Percentiles rank a stretch among this genome's conserved stretches.
Conservation (phyloP, 2,329 filamentous ascomycete species). For the Leptographium lundbergii region DNA sequence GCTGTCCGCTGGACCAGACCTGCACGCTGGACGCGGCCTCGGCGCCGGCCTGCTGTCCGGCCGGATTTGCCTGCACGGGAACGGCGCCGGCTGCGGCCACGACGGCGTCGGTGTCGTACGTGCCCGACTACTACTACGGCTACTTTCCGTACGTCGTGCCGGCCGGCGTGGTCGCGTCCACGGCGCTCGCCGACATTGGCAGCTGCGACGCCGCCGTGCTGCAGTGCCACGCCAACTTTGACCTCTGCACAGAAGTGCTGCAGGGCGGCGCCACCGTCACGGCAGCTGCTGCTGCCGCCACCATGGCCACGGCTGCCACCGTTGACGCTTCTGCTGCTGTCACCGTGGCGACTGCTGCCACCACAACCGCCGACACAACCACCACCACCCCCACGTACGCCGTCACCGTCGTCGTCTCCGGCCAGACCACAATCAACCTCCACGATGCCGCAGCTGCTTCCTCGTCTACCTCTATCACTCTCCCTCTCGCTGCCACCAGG, state of each 20-base stretch:
- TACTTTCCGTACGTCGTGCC: slow-evolving; percentile 42
- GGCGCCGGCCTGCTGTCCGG: slow-evolving; percentile 41
- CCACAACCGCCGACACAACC: background rate
- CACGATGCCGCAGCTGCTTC: background rate
- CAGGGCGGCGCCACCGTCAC: slow-evolving; percentile 13
- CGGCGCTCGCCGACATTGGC: slow-evolving; percentile 35
- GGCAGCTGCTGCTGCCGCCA: background rate
- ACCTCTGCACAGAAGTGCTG: slow-evolving; percentile 38
- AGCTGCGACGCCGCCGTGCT: slow-evolving; percentile 38
- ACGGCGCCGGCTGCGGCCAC: slow-evolving; percentile 30
- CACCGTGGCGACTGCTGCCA: background rate
- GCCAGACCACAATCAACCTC: background rate
- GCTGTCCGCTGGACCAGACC: slow-evolving; percentile 36
- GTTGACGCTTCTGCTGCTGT: background rate
- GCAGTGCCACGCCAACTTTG: slow-evolving; percentile 41
- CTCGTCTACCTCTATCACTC: background rate
- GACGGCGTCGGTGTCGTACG: slow-evolving; percentile 31
- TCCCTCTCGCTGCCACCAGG: background rate
- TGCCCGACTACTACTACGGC: slow-evolving; percentile 42
- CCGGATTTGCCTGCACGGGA: slow-evolving; percentile 42
- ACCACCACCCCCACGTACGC: slow-evolving; percentile 20
- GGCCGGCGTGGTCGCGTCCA: slow-evolving; percentile 13
- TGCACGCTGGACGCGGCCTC: slow-evolving; percentile 36
- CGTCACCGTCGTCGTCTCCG: slow-evolving; percentile 43
- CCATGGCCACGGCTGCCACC: background rate